Conservation (phyloP, 495 filamentous ascomycete species). For the Aspergillus conjunctus region DNA sequence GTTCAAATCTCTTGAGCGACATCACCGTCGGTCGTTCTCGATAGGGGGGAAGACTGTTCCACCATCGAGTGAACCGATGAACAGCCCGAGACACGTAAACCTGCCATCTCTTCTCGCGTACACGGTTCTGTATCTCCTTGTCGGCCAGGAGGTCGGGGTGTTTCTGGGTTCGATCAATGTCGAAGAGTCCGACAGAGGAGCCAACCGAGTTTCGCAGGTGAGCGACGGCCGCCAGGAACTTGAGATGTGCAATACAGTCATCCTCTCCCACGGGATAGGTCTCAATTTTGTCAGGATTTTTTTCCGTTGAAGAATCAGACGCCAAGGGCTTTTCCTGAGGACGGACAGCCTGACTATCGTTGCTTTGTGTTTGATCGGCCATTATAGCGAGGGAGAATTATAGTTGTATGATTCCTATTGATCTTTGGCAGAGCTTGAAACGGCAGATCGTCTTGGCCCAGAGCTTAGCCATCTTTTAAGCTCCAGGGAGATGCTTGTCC, state of each 20-base stretch:
- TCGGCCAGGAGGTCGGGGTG: conserved; percentile 20
- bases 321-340: no score
- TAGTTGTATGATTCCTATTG: no score
- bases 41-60: conserved; percentile 33
- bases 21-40: not conserved
- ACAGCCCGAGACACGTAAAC: conserved; percentile 73
- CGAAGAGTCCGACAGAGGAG: conserved; percentile 68
- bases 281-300: no score
- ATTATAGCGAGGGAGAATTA: no score
- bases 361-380: no score
- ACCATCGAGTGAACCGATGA: conserved; percentile 74
- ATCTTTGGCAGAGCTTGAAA: no score
- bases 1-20: not conserved
- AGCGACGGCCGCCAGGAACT: conserved; percentile 71
- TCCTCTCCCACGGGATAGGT: no score
- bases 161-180: conserved; percentile 56
- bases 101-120: conserved; percentile 79
- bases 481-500: no score
- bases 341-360: no score
- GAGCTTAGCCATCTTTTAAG: no score
- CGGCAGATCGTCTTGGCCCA: no score
- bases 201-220: conserved; percentile 65
- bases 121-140: conserved; percentile 31
- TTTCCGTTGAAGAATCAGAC: no score
- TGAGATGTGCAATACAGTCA: conserved; percentile 72